phyloP scores from a whole-genome alignment of 2,329 filamentous ascomycete species.

The Hirsutella rhossiliensis region DNA sequence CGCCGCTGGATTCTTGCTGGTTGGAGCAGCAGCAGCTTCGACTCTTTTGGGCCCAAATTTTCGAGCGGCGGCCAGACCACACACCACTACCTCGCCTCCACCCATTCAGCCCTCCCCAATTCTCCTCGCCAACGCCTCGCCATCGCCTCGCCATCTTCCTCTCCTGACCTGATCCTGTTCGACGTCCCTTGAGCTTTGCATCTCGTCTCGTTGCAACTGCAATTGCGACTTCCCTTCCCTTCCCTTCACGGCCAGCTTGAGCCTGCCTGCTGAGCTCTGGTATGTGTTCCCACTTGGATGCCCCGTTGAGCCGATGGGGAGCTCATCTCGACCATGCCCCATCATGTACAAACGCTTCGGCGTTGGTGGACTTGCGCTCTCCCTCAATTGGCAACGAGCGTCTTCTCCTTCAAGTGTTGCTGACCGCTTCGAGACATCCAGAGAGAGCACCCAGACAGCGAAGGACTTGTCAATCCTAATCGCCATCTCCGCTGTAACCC shows the following conservation, averaged over 20 bases:
- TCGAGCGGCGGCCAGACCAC: constrained; percentile 7
- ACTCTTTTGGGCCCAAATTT: constrained; percentile 7
- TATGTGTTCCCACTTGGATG: constrained; percentile 3
- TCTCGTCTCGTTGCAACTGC: neutral
- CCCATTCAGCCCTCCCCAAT: constrained; percentile 1
- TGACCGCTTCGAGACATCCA: neutral
- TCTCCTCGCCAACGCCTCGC: neutral
- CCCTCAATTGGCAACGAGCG: neutral
- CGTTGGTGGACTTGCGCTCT: neutral
- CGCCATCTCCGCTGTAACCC: constrained; percentile 12
- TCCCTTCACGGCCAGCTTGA: constrained; percentile 2
- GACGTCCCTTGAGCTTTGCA: neutral
- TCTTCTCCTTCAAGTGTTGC: neutral
- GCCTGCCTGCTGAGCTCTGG: constrained; percentile 6
- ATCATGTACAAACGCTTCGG: too few relatives aligned
- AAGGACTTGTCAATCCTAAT: neutral
- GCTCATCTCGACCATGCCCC: too few relatives aligned
- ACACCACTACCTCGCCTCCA: constrained; percentile 4
- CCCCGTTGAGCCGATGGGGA: neutral
- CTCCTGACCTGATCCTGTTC: neutral
- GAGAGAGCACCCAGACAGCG: neutral
- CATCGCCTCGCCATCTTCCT: neutral
- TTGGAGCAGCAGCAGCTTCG: constrained; percentile 7
- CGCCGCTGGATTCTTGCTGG: neutral
- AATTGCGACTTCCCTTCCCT: constrained; percentile 1